These are phyloP conservation scores for Skeletonema grethae DNA, from an alignment of 108 stramenopile genomes.

Conservation along the genomic window DNA sequence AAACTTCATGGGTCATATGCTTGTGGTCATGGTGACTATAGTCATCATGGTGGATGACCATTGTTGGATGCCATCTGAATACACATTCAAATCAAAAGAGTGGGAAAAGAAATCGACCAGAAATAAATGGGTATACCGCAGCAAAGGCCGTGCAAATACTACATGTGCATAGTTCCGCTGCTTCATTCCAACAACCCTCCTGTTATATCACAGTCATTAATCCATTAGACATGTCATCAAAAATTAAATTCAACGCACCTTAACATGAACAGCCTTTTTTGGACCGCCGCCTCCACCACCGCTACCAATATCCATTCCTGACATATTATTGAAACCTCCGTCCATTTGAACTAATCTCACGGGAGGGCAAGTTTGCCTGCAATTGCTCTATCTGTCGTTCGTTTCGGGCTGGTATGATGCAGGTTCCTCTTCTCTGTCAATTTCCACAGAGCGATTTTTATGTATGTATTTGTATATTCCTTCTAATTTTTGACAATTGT, in stretches of 20 bases:
- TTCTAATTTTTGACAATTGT: no score
- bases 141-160: no score
- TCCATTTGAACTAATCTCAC: constrained; percentile 19
- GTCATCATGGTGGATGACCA: not conserved
- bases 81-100: not conserved
- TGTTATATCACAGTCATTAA: not conserved
- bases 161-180: not conserved
- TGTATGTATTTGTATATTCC: no score
- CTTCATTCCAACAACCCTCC: not conserved
- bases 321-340: constrained; percentile 23
- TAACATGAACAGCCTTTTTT: constrained; percentile 54
- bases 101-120: not conserved
- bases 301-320: constrained; percentile 21
- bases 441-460: no score
- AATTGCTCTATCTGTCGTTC: not conserved
- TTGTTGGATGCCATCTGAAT: not conserved
- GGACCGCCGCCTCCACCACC: constrained; percentile 12
- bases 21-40: not conserved
- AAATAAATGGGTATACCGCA: not conserved
- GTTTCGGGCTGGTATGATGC: not conserved
- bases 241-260: constrained; percentile 36
- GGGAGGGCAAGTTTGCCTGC: not conserved
- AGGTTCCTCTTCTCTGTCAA: no score
- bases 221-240: not conserved
- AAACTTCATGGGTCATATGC: not conserved